phyloP scores from a whole-genome alignment of 208 protist species.

The Crithidia fasciculata region DNA sequence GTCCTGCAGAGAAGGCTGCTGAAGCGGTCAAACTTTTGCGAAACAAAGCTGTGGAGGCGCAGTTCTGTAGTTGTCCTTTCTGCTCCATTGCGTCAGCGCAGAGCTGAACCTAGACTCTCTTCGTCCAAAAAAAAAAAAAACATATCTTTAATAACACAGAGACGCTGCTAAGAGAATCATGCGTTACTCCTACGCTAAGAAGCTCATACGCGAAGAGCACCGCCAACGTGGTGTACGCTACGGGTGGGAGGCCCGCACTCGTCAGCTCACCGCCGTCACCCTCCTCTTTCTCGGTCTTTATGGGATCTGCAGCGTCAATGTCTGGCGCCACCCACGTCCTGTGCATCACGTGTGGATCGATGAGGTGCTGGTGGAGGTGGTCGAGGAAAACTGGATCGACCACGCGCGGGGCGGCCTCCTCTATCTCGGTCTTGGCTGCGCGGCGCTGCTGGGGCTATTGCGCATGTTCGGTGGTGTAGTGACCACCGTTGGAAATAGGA shows the following conservation, averaged over 20 bases:
- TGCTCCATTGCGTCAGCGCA: too few species aligned
- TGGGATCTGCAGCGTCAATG: conserved; percentile 18
- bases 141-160: too few species aligned
- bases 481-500: too few species aligned
- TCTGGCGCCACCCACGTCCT: conserved; percentile 44
- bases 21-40: too few species aligned
- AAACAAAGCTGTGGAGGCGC: too few species aligned
- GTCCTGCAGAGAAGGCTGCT: too few species aligned
- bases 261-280: conserved; percentile 28
- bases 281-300: conserved; percentile 19
- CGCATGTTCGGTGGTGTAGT: conserved; percentile 15
- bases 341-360: conserved; percentile 69
- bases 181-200: conserved; percentile 35
- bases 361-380: conserved; percentile 74
- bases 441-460: conserved; percentile 29
- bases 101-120: too few species aligned
- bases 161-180: neutral
- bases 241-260: conserved; percentile 12
- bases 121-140: too few species aligned
- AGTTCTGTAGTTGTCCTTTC: too few species aligned
- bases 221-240: conserved; percentile 20
- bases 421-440: conserved; percentile 22
- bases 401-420: conserved; percentile 16
- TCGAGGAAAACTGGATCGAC: conserved; percentile 51
- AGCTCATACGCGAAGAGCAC: conserved; percentile 33